Evolutionary conservation across 2,329 filamentous ascomycete genomes (phyloP).

Genomic region (Fusarium sulawesiense): DNA sequence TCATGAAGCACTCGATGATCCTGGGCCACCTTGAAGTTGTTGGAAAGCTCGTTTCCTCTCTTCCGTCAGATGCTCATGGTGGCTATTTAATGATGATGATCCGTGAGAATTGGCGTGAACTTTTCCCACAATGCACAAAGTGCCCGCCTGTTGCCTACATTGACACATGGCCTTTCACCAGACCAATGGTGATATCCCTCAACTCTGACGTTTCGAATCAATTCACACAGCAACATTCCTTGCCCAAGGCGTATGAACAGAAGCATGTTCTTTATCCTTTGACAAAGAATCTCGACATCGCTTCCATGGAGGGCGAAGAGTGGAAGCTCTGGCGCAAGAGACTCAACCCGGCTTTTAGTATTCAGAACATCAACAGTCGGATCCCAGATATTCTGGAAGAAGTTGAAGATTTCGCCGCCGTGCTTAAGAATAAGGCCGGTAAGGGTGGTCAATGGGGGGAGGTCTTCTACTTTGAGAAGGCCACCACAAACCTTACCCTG

Average conservation of each 20-base stretch:
- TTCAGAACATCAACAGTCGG: conserved; percentile 50
- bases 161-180: conserved; percentile 47
- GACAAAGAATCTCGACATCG: conserved; percentile 49
- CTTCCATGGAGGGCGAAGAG: conserved; percentile 47
- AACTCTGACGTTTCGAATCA: conserved; percentile 36
- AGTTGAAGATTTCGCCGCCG: conserved; percentile 50
- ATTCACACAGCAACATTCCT: conserved; percentile 36
- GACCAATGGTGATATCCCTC: conserved; percentile 33
- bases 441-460: conserved; percentile 18
- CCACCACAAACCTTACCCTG: conserved; percentile 53
- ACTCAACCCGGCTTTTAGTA: conserved; percentile 54
- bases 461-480: conserved; percentile 49
- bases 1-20: conserved; percentile 39
- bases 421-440: conserved; percentile 21
- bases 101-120: conserved; percentile 30
- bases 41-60: conserved; percentile 11
- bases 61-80: conserved; percentile 32
- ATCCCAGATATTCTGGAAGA: conserved; percentile 54
- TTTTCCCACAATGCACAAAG: conserved; percentile 33
- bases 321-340: conserved; percentile 48
- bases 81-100: conserved; percentile 31
- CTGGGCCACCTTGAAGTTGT: conserved; percentile 32
- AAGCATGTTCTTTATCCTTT: conserved; percentile 46
- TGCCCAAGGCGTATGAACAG: conserved; percentile 46
- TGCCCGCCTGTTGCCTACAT: conserved; percentile 46